Base-by-base conservation (phyloP, 2,329 filamentous ascomycete species). In the Colletotrichum falcatum region DNA sequence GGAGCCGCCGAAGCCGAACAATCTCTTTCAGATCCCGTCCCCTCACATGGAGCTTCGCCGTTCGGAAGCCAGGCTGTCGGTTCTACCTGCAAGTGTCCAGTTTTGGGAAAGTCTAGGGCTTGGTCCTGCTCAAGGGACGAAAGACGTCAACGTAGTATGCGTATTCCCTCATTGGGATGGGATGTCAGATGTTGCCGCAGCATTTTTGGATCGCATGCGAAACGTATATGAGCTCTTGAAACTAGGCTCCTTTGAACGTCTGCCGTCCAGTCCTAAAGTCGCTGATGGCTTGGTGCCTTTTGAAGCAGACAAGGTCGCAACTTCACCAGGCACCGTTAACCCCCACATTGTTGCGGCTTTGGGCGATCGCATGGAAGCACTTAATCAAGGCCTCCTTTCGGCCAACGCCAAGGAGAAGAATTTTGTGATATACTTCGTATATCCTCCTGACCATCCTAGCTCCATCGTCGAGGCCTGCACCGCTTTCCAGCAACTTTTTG, bases 61-160 rank as follows among this genome's bases (percentile, higher is more conserved):
- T 63, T 88, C 90, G 26, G 91, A 94, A 48, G 86, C 86, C 1
- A 88, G 87, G 58, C 87, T 94, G 66, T 93, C 94, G 14, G 84
- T 97, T 48, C 83, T 95, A 28, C 92, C 94, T 2, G 88, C 93
- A 0, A 91, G 92, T 0, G 83, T 95, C 26, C 83, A 87, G 1
- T 97, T 96, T 76, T 97, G 94, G 94, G 93, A 96, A 77, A 90
- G 91, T 56, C 82, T 97, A 23, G 92, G 93, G 0, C 84, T 97
- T 1, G 89, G 89, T 1, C 94, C 94, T 4, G 88, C 89, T 11
- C 89, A 89, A 69, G 92, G 92, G 0, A 77, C 84, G 9, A 97
- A 97, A 78, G 89, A 95, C 71, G 82, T 96, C 37, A 85, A 87
- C 44, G 87, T 90, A 0, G 87, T 93, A 58, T 94, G 92, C 76